phyloP scores from a whole-genome alignment of 2,329 filamentous ascomycete genomes.

The Clonostachys solani region DNA sequence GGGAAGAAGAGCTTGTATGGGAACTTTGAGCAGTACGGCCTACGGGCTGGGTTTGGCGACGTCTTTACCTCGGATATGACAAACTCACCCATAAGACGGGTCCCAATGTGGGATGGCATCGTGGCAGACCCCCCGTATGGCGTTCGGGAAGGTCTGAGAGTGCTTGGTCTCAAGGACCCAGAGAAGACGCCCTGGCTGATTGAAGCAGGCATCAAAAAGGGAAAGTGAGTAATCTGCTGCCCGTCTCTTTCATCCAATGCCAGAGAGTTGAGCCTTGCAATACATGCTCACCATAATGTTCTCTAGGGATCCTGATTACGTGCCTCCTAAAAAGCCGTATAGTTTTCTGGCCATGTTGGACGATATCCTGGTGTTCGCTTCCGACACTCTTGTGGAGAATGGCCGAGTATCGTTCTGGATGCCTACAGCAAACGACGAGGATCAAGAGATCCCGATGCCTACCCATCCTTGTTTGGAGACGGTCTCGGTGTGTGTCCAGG shows the following conservation, averaged over 20 bases:
- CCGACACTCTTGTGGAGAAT: constrained; percentile 68
- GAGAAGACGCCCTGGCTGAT: constrained; percentile 55
- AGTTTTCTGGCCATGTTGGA: constrained; percentile 87
- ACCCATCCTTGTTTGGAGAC: constrained; percentile 71
- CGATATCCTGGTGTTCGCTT: constrained; percentile 82
- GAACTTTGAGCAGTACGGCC: constrained; percentile 83
- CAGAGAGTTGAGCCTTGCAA: too few relatives aligned
- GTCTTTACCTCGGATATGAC: constrained; percentile 84
- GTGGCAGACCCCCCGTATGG: constrained; percentile 96
- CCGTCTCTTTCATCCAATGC: too few relatives aligned
- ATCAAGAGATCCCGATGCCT: constrained; percentile 73
- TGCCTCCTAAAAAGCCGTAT: constrained; percentile 88
- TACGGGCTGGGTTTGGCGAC: constrained; percentile 64
- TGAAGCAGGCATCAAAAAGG: constrained; percentile 64
- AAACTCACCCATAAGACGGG: constrained; percentile 66
- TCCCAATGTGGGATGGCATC: constrained; percentile 78
- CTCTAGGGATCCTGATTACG: constrained; percentile 54
- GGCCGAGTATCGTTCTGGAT: constrained; percentile 94
- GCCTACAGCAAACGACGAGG: constrained; percentile 80
- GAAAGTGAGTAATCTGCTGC: constrained; percentile 49
- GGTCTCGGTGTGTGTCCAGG: constrained; percentile 74
- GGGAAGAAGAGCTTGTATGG: constrained; percentile 45
- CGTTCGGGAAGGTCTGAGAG: constrained; percentile 84
- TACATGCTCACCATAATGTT: too few relatives aligned
- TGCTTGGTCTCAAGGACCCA: constrained; percentile 73